Base-by-base conservation (phyloP, 495 filamentous ascomycete species). In the Pyrenula aspistea region DNA sequence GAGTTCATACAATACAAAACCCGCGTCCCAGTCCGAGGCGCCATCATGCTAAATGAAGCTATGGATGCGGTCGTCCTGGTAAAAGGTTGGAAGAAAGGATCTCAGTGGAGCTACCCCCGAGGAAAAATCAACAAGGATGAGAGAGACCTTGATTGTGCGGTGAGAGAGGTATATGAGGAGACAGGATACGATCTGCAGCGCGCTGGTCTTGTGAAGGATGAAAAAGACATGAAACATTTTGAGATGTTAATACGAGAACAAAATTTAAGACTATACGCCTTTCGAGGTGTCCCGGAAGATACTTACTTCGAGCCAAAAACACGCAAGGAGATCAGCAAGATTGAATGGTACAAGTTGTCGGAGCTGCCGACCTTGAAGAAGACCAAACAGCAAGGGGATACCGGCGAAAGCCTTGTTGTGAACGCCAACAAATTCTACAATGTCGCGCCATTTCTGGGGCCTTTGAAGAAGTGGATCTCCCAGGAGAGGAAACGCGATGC, bases 91-190 rank as follows among this genome's bases (percentile, higher is more conserved):
- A 97, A 96, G 76, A 96, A 95, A 65, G 85, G 86, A 12, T 85
- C 92, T 2, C 91, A 84, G 62, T 97, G 94, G 94, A 95, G 91
- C 64, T 98, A 97, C 57, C 93, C 93, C 0, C 70, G 93, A 42
- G 93, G 93, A 4, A 98, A 98, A 68, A 96, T 98, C 68, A 96
- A 96, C 69, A 92, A 92, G 71, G 86, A 92, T 63, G 93, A 98
- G 71, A 83, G 84, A 50, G 92, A 97, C 59, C 70, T 96, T 42
- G 88, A 88, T 59, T 98, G 93, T 66, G 93, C 93, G 10, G 80
- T 96, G 22, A 82, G 93, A 53, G 93, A 98, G 62, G 90, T 95
- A 0, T 91, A 90, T 57, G 93, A 98, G 64, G 93, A 98, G 70
- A 98, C 93, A 0, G 93, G 93, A 12, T 94, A 83, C 60, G 88